Evolutionary conservation across 2,329 filamentous ascomycete genomes (phyloP), one percentile per base, ranked within the genome.

Genomic region (Stemphylium lycopersici): DNA sequence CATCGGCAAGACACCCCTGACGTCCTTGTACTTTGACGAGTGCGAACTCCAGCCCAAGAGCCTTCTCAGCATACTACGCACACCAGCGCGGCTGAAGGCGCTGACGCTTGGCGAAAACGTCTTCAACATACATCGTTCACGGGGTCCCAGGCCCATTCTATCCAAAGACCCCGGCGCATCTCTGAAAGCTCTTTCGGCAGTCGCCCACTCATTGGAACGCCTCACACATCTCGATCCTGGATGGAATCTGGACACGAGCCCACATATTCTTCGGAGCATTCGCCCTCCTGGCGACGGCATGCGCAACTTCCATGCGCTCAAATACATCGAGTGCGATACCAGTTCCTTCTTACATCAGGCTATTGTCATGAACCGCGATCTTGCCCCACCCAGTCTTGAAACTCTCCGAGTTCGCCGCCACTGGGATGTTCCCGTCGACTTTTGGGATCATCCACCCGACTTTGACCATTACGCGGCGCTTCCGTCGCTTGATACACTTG

Each of bases 91-190:
- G 2, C 55, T 76, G 12, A 71, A 67, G 52, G 56, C 64, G 12
- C 62, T 76, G 15, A 71, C 68, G 0, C 59, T 76, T 5, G 72
- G 72, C 16, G 73, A 76, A 48, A 74, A 73, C 20, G 62, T 70
- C 1, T 67, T 62, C 56, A 71, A 73, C 24, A 55, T 62, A 16
- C 62, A 59, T 22, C 45, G 52, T 1, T 52, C 54, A 12, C 47
- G 55, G 8, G 31, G 48, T n/a, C 11, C 56, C 3, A 44, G 56
- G 5, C 65, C 69, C 0, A 45, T 52, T 7, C 48, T 73, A 1
- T 60, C 66, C 3, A 59, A 48, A 11, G 33, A 58, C 3, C 56
- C 66, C 1, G 15, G 36, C 7, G 63, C 47, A 1, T 52, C 71
- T 4, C 29, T 74, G 11, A 55, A 63, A 11, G 71, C 72, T 31